Evolutionary conservation across 2,329 filamentous ascomycete genomes (phyloP).

Genomic region (Erysiphe pulchra): DNA sequence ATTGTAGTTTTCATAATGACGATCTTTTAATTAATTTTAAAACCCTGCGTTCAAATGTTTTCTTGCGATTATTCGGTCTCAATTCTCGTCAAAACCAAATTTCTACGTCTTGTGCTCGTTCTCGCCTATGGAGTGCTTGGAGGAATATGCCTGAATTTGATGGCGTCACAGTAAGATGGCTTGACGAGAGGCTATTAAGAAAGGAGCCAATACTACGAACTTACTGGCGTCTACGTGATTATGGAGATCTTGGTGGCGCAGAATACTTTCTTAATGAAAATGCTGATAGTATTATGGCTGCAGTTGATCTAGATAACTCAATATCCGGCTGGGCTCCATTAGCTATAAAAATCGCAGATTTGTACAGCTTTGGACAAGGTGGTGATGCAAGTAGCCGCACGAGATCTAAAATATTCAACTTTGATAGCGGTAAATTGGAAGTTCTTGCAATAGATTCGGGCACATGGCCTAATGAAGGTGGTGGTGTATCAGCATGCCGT

Average conservation of each 20-base stretch:
- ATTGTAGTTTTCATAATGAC: constrained; percentile 21
- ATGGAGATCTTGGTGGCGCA: constrained; percentile 16
- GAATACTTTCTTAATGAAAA: constrained; percentile 17
- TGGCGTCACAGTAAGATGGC: constrained; percentile 20
- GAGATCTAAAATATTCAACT: constrained; percentile 17
- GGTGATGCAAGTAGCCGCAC: constrained; percentile 16
- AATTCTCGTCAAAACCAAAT: constrained; percentile 16
- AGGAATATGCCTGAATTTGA: constrained; percentile 19
- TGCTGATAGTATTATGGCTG: constrained; percentile 13
- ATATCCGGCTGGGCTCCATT: constrained; percentile 14
- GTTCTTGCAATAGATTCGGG: constrained; percentile 15
- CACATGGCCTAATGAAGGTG: constrained; percentile 14
- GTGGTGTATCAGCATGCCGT: constrained; percentile 24
- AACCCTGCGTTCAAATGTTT: constrained; percentile 8
- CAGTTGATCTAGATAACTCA: constrained; percentile 13
- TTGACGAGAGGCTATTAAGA: constrained; percentile 20
- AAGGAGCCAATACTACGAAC: constrained; percentile 16
- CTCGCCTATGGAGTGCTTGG: constrained; percentile 22
- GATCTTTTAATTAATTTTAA: constrained; percentile 25
- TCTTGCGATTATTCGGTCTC: constrained; percentile 14
- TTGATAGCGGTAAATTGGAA: constrained; percentile 17
- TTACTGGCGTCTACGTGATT: constrained; percentile 17
- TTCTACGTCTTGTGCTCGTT: constrained; percentile 19
- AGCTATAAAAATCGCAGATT: constrained; percentile 15
- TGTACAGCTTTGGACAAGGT: constrained; percentile 16